A percentile compares a stretch with the other conserved stretches of the same genome.
Evolutionary conservation across 257 asterid genomes (phyloP).

Genomic region (Primulina tabacum): DNA sequence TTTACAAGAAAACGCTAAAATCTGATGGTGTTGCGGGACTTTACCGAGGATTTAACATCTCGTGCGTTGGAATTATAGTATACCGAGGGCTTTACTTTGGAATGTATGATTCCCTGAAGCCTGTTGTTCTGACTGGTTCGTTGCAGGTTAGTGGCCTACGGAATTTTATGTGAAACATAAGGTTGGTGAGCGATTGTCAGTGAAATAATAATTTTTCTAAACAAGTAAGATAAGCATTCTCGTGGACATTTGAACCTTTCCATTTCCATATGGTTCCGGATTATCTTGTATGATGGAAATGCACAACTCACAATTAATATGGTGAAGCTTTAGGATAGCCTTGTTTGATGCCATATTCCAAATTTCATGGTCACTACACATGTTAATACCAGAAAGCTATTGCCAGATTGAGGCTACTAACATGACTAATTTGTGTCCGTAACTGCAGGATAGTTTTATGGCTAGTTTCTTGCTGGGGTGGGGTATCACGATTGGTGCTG

Average conservation of each 20-base stretch:
- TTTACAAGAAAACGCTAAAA: slow-evolving; percentile 28
- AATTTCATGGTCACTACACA: neutral
- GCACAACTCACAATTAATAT: neutral
- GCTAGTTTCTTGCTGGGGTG: slow-evolving; percentile 18
- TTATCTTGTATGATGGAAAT: neutral
- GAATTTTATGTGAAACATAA: neutral
- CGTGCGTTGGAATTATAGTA: slow-evolving; percentile 25
- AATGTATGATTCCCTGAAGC: slow-evolving; percentile 32
- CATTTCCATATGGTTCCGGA: neutral
- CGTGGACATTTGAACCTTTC: neutral
- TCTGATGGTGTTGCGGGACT: slow-evolving; percentile 33
- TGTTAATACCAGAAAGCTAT: neutral
- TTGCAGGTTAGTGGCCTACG: slow-evolving; percentile 25
- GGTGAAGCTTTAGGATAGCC: neutral
- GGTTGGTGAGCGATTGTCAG: neutral
- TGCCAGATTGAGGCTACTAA: slow-evolving; percentile 4
- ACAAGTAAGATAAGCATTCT: neutral
- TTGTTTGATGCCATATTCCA: neutral
- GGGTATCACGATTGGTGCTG: slow-evolving; percentile 21
- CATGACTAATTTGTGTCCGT: neutral
- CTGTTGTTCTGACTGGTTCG: slow-evolving; percentile 30
- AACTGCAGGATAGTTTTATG: slow-evolving; percentile 7
- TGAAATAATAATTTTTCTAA: too few relatives aligned
- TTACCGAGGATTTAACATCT: slow-evolving; percentile 30
- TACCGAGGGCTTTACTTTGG: slow-evolving; percentile 36